Conservation (phyloP, 345 rosid genomes). For the Capsella bursapastoris region DNA sequence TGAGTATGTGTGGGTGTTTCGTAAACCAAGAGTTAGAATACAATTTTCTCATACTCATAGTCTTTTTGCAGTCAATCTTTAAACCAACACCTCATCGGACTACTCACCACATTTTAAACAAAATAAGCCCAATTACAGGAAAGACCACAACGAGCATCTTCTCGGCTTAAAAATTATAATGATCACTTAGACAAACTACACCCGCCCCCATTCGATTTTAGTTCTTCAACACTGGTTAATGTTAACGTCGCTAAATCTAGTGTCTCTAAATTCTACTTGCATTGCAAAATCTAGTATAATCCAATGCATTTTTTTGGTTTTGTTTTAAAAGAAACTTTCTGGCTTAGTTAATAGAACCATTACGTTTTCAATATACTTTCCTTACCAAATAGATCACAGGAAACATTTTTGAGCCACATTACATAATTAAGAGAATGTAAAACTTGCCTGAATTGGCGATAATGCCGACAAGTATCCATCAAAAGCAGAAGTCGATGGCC, state of each 20-base stretch:
- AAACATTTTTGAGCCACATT: conserved; percentile 21
- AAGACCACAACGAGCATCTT: not conserved
- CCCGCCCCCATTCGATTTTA: not conserved
- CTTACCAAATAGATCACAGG: conserved; percentile 6
- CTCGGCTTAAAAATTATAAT: not conserved
- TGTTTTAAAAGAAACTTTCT: not conserved
- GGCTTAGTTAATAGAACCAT: not conserved
- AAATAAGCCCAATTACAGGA: not conserved
- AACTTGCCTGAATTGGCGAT: conserved; percentile 86
- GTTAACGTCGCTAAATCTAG: conserved; percentile 2
- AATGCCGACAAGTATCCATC: conserved; percentile 93
- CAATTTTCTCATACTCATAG: not conserved
- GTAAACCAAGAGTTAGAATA: not conserved
- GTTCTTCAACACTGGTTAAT: not conserved
- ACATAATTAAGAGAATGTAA: not conserved
- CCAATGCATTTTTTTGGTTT: not conserved
- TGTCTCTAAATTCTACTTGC: conserved; percentile 1
- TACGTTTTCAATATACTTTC: not conserved
- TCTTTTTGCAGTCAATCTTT: too few species aligned
- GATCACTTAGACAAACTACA: not conserved
- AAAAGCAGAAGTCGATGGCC: conserved; percentile 99
- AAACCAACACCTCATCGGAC: not conserved
- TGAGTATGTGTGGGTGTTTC: not conserved
- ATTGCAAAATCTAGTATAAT: not conserved
- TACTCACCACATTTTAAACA: not conserved